phyloP scores from a whole-genome alignment of 371 early-diverging fungal species.

The Lichtheimia ramosa region DNA sequence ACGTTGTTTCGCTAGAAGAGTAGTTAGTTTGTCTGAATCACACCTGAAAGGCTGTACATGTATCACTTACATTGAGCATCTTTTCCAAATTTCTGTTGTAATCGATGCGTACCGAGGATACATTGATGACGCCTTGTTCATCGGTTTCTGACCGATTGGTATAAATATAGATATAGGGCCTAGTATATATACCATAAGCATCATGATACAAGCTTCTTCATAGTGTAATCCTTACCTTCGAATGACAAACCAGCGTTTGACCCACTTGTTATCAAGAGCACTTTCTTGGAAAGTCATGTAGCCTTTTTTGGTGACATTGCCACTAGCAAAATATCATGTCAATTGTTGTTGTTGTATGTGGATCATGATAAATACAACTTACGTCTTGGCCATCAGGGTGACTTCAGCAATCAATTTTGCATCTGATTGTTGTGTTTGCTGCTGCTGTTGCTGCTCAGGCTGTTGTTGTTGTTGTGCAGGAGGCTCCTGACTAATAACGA shows the following conservation, averaged over 20 bases:
- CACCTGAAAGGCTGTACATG: too few relatives aligned
- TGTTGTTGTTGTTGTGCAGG: conserved; percentile 27
- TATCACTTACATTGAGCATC: conserved; percentile 60
- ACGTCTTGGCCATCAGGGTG: conserved; percentile 57
- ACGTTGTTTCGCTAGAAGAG: conserved; percentile 58
- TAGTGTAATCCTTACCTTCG: conserved; percentile 50
- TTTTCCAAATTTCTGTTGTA: conserved; percentile 66
- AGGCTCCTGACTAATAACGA: conserved; percentile 54
- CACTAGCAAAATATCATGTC: conserved; percentile 38
- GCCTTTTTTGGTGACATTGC: conserved; percentile 59
- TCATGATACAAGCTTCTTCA: neutral
- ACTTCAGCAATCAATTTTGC: conserved; percentile 60
- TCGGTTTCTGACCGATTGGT: conserved; percentile 60
- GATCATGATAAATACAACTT: conserved; percentile 23
- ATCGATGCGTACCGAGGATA: conserved; percentile 70
- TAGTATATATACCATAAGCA: conserved; percentile 10
- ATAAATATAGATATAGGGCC: conserved; percentile 84
- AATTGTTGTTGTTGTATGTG: conserved; percentile 18
- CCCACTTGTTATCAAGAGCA: conserved; percentile 68
- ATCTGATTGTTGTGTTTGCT: conserved; percentile 5
- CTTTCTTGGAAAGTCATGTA: conserved; percentile 64
- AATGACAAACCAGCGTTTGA: conserved; percentile 81
- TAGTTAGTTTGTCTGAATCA: neutral
- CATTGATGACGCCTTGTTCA: conserved; percentile 73
- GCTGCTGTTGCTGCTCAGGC: neutral